Evolutionary conservation across 176 grass and related monocot species (phyloP).

Genomic region (Hyparrhenia diplandra): DNA sequence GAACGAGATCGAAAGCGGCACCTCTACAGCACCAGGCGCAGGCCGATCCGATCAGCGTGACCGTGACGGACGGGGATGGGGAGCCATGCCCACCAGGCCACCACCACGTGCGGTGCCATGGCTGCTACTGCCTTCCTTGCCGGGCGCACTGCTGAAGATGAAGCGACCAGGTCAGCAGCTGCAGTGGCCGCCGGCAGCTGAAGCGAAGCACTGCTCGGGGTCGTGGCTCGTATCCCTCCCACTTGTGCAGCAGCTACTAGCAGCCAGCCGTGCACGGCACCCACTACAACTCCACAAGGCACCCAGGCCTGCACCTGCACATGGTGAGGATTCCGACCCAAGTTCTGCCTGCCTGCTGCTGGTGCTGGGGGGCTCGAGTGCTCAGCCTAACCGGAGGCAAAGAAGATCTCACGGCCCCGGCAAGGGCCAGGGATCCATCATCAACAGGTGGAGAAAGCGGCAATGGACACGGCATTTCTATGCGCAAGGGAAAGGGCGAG

Average conservation of each 20-base stretch:
- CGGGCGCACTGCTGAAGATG: no score
- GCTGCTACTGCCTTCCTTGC: background rate
- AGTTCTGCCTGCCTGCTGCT: background rate
- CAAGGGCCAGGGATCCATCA: background rate
- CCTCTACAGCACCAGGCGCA: background rate
- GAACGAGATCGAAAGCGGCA: background rate
- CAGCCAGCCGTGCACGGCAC: no score
- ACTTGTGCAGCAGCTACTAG: no score
- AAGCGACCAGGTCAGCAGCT: no score
- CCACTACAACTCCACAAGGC: background rate
- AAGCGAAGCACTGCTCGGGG: no score
- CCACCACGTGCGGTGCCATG: no score
- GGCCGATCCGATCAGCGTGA: slow-evolving; percentile 1
- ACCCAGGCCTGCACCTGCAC: background rate
- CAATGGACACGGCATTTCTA: background rate
- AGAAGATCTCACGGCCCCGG: background rate
- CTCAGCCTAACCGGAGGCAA: background rate
- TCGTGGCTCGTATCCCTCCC: background rate
- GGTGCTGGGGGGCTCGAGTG: background rate
- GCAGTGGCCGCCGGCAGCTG: no score
- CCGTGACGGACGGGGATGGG: background rate
- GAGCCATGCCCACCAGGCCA: slow-evolving; percentile 31
- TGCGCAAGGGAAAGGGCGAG: no score
- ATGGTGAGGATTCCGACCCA: background rate
- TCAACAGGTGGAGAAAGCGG: slow-evolving; percentile 23